A percentile compares a stretch with the other conserved stretches of the same genome.
Conservation (phyloP, 208 protist genomes). For the Crithidia sp. region DNA sequence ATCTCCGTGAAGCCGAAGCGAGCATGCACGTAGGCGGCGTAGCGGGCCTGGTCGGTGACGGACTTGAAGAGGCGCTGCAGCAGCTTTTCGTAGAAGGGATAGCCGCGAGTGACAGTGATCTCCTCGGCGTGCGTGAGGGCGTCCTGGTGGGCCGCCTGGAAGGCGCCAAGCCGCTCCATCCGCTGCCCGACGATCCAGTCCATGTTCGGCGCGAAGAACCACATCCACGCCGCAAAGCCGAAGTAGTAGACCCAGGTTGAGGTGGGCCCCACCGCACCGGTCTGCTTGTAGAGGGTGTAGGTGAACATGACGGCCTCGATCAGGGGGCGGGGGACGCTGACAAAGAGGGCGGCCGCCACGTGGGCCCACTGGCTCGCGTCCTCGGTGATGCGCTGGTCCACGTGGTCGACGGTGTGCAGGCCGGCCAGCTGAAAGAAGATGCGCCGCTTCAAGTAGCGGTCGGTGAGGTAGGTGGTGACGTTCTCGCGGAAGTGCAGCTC, state of each 20-base stretch:
- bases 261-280: conserved; percentile 30
- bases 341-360: conserved; percentile 38
- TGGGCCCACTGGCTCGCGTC: conserved; percentile 62
- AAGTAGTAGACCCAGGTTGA: conserved; percentile 56
- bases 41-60: conserved; percentile 52
- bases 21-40: conserved; percentile 56
- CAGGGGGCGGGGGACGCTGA: conserved; percentile 53
- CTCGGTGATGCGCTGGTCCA: conserved; percentile 76
- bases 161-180: conserved; percentile 46
- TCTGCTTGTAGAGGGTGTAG: conserved; percentile 33
- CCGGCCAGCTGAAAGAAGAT: conserved; percentile 75
- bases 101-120: conserved; percentile 56
- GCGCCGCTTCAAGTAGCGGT: conserved; percentile 59
- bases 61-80: conserved; percentile 48
- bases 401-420: conserved; percentile 48
- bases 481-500: conserved; percentile 68
- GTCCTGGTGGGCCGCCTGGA: conserved; percentile 55
- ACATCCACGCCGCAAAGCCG: conserved; percentile 33
- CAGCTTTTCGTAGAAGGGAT: conserved; percentile 38
- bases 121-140: conserved; percentile 66
- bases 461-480: conserved; percentile 58
- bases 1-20: conserved; percentile 58
- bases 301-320: conserved; percentile 65
- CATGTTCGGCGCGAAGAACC: conserved; percentile 42
- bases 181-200: conserved; percentile 56